Percentiles rank a stretch among this genome's conserved stretches.
Evolutionary conservation across 768 basidiomycete species (phyloP).

Genomic region (Hypholoma fasciculare): DNA sequence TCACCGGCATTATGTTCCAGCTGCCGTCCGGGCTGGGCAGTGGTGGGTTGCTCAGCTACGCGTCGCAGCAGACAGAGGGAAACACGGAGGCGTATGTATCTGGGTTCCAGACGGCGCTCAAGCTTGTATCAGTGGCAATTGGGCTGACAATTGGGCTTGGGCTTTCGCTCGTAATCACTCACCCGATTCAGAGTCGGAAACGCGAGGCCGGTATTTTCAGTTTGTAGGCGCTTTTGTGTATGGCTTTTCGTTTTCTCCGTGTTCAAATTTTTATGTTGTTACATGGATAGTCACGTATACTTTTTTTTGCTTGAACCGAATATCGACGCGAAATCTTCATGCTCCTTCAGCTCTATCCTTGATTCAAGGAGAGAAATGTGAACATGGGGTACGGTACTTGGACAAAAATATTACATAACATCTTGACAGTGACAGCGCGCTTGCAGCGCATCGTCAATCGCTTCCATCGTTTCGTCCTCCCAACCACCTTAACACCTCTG

Average conservation of each 20-base stretch:
- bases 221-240: conserved; percentile 30
- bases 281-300: no score
- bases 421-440: no score
- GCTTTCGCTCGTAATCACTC: conserved; percentile 64
- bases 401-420: no score
- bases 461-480: no score
- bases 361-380: no score
- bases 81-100: conserved; percentile 57
- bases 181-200: conserved; percentile 59
- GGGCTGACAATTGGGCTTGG: conserved; percentile 81
- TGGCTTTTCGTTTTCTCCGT: neutral
- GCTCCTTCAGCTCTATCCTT: no score
- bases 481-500: no score
- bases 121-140: conserved; percentile 75
- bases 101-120: conserved; percentile 75
- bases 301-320: no score
- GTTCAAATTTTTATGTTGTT: no score
- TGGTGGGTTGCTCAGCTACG: conserved; percentile 77
- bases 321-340: no score
- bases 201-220: conserved; percentile 66
- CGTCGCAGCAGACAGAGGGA: conserved; percentile 52
- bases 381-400: no score
- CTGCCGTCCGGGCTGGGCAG: conserved; percentile 80
- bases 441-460: no score
- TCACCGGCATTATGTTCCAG: conserved; percentile 84